Percentiles rank a stretch among this genome's conserved stretches.
Conservation (phyloP, 2,329 filamentous ascomycete species). For the Neofusicoccum umdonicola region DNA sequence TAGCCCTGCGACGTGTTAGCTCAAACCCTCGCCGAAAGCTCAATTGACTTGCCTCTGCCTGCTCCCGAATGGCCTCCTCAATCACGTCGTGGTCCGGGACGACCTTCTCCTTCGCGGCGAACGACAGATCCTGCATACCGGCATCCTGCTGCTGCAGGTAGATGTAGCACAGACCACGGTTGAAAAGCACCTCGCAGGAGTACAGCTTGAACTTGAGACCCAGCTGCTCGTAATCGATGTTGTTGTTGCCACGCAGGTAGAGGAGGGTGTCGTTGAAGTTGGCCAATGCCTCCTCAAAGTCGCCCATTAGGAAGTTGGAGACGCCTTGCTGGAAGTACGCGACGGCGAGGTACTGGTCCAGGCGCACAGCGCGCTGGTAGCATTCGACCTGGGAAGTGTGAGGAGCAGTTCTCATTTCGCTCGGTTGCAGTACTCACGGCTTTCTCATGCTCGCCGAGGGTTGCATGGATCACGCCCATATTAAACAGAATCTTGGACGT, state of each 20-base stretch:
- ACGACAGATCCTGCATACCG: constrained; percentile 86
- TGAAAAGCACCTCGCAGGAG: constrained; percentile 97
- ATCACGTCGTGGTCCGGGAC: constrained; percentile 97
- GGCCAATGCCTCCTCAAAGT: constrained; percentile 94
- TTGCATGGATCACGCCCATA: constrained; percentile 95
- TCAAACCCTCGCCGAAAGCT: background rate
- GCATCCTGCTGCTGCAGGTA: constrained; percentile 89
- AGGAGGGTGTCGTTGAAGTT: constrained; percentile 98
- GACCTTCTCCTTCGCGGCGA: constrained; percentile 91
- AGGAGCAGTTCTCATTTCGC: constrained; percentile 19
- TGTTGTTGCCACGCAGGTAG: constrained; percentile 91
- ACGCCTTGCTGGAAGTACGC: constrained; percentile 98
- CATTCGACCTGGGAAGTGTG: constrained; percentile 71
- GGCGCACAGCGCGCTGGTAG: constrained; percentile 84
- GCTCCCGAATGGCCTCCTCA: constrained; percentile 90
- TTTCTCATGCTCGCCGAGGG: constrained; percentile 90
- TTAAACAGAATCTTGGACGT: constrained; percentile 99
- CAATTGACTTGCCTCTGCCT: constrained; percentile 70
- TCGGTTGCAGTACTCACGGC: constrained; percentile 61
- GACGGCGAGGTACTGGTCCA: constrained; percentile 94
- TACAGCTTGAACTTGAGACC: constrained; percentile 95
- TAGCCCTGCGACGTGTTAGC: constrained; percentile 66
- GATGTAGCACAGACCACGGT: constrained; percentile 94
- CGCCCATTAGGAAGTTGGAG: constrained; percentile 93
- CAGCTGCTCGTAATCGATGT: constrained; percentile 96